Evolutionary conservation across 257 asterid species (phyloP), one percentile per base, ranked within the genome.

Genomic region (Cordia subcordata): DNA sequence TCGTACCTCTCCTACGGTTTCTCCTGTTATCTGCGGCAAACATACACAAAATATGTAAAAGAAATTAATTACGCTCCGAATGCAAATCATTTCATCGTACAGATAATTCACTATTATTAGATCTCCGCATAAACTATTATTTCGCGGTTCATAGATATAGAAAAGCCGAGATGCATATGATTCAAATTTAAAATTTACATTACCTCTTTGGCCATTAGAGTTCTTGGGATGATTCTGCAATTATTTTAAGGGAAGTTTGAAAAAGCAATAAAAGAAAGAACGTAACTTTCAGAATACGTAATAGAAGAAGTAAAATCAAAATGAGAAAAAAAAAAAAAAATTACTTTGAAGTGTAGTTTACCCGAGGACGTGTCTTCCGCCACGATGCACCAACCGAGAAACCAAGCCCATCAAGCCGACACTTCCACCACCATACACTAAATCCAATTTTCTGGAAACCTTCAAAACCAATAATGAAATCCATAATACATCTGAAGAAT

Each of bases 1-100:
- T 55, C 75, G 75, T 66, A 73, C 81, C 68, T 82, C 85, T 16
- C 88, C 88, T 11, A 76, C 72, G 13, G 81, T 67, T 59, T 79
- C 85, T 11, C 88, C 85, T 8, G 79, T 82, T 61, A 79, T 64
- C 88, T 82, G 73, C 47, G 6, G 35, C 35, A 27, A 1, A 27
- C 35, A 27, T 27, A 27, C 35, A 27, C 6, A n/a, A n/a, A n/a
- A n/a, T n/a, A n/a, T n/a, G n/a, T n/a, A 27, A 27, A 27, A 27
- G 4, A 1, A 27, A 27, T n/a, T n/a, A n/a, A n/a, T n/a, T n/a
- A n/a, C n/a, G n/a, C n/a, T n/a, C n/a, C n/a, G n/a, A n/a, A n/a
- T n/a, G n/a, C n/a, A n/a, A n/a, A n/a, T n/a, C n/a, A n/a, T n/a
- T n/a, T n/a, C n/a, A n/a, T n/a, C n/a, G n/a, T n/a, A n/a, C n/a